phyloP scores from a whole-genome alignment of 1,284 basidiomycete genomes.

The Meira miltonrushii region DNA sequence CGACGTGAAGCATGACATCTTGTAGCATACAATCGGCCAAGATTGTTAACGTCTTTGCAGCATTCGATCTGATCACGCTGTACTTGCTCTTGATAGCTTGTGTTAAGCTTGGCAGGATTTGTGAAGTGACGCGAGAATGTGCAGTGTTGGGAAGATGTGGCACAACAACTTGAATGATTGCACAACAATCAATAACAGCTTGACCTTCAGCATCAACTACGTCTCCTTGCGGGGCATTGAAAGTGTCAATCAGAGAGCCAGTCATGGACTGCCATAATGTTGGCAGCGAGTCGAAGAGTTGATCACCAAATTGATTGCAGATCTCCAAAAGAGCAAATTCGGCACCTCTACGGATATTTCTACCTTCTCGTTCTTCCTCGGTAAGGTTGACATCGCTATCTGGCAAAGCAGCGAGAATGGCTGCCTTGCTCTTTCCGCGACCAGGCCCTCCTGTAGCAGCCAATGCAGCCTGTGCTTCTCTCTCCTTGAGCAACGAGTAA shows the following conservation, averaged over 20 bases:
- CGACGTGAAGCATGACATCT: slow-evolving; percentile 79
- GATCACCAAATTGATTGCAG: slow-evolving; percentile 70
- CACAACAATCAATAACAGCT: slow-evolving; percentile 85
- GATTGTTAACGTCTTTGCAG: slow-evolving; percentile 78
- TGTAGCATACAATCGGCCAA: slow-evolving; percentile 79
- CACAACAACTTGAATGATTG: slow-evolving; percentile 76
- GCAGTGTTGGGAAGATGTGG: slow-evolving; percentile 59
- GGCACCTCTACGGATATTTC: slow-evolving; percentile 69
- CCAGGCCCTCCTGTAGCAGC: slow-evolving; percentile 12
- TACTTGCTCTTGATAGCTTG: slow-evolving; percentile 74
- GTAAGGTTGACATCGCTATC: slow-evolving; percentile 53
- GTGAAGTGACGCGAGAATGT: slow-evolving; percentile 66
- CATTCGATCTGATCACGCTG: slow-evolving; percentile 81
- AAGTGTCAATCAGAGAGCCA: slow-evolving; percentile 68
- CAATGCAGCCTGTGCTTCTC: slow-evolving; percentile 37
- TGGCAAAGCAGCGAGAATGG: slow-evolving; percentile 1
- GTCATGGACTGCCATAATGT: slow-evolving; percentile 92
- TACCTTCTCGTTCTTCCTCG: slow-evolving; percentile 48
- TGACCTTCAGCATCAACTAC: slow-evolving; percentile 61
- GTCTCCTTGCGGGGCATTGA: slow-evolving; percentile 14
- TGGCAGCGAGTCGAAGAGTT: slow-evolving; percentile 71
- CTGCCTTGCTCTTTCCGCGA: slow-evolving; percentile 16
- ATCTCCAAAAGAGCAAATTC: slow-evolving; percentile 74
- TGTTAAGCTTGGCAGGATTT: slow-evolving; percentile 67
- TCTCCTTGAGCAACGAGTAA: slow-evolving; percentile 62